Evolutionary conservation across 169 alveolate species (phyloP), one percentile per base, ranked within the genome.

Genomic region (Plasmodium fragile): DNA sequence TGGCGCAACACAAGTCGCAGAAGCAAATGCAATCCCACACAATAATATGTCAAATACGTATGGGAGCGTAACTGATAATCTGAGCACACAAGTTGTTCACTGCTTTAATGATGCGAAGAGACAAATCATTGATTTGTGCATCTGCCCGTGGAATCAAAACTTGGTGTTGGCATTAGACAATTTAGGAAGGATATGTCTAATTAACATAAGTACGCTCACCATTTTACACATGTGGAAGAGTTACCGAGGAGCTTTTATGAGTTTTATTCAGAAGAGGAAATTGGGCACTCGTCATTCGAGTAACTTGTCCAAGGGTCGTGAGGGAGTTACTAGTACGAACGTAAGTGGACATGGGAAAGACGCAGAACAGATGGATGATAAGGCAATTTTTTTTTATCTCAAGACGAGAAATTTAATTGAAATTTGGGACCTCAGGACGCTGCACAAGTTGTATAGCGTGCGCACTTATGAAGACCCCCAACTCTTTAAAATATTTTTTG

Each of bases 161-260:
- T 69, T 89, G 52, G 36, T 79, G 6, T 34, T 89, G 65, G 94
- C 94, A 3, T 13, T 79, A 34, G 94, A 89, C 30, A 89, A 89
- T 11, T 69, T 89, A 39, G 94, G 94, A 41, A 70, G 94, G 71
- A 39, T 89, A 6, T 79, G 82, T 18, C 59, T 89, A n/a, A 65
- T 39, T 55, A 89, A 89, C 49, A 41, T 89, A 2, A 79, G 82
- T 7, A 89, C 91, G 4, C 25, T 89, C 11, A 79, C 8, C 72
- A 89, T 89, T 89, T 69, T 89, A 22, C 75, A 89, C 28, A 80
- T 89, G 75, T 89, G 94, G 94, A 89, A 89, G 69, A 89, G 94
- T 79, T 89, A 89, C 49, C 65, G 94, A 49, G 55, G 83, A 10
- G 89, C 94, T 0, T 89, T 79, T 89, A 89, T 89, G 94, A 43